phyloP scores from a whole-genome alignment of 108 stramenopile genomes.

The Bacterosira constricta region DNA sequence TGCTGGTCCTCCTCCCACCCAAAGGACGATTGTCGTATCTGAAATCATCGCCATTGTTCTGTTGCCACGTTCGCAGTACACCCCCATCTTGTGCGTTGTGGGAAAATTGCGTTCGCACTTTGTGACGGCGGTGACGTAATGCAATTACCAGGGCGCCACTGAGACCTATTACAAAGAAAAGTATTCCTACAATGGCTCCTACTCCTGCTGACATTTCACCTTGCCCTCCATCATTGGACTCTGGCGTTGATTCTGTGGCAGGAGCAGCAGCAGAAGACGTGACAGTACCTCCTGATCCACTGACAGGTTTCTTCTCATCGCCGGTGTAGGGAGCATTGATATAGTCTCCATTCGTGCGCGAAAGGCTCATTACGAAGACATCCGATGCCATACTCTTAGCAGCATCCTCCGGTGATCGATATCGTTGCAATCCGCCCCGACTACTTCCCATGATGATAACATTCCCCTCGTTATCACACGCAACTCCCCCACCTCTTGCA shows the following conservation, averaged over 20 bases:
- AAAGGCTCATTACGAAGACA: constrained; percentile 40
- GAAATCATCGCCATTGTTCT: constrained; percentile 27
- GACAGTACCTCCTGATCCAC: neutral
- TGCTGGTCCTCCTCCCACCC: neutral
- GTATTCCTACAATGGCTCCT: constrained; percentile 29
- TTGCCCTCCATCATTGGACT: neutral
- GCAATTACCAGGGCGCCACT: neutral
- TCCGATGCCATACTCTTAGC: constrained; percentile 27
- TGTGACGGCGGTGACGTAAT: constrained; percentile 4
- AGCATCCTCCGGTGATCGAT: constrained; percentile 14
- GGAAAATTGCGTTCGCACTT: neutral
- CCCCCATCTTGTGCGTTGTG: neutral
- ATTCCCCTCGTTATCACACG: constrained; percentile 41
- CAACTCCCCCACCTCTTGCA: constrained; percentile 43
- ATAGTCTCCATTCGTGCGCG: constrained; percentile 16
- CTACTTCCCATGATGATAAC: constrained; percentile 43
- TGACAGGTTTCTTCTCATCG: no score
- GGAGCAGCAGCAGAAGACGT: neutral
- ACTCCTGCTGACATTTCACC: no score
- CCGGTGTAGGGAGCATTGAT: constrained; percentile 34
- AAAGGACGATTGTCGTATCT: neutral
- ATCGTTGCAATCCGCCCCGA: constrained; percentile 43
- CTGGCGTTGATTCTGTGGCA: neutral
- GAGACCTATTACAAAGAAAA: constrained; percentile 5
- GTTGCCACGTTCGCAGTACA: constrained; percentile 32